Evolutionary conservation across 306 rosid genomes (phyloP), one percentile per base, ranked within the genome.

Genomic region (Lotus japonicus): DNA sequence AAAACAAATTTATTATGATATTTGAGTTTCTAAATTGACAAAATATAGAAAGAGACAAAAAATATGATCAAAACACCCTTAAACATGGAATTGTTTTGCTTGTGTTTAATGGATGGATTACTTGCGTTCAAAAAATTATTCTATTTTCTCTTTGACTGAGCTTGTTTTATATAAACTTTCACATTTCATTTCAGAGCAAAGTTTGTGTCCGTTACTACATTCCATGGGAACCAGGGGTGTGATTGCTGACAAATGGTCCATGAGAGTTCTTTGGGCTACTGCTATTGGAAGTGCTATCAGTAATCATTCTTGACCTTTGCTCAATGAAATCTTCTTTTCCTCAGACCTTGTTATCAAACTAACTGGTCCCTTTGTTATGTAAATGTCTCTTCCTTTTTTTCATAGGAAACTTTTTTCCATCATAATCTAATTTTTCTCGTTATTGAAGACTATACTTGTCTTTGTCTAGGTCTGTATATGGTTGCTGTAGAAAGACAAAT

Each of bases 261-360:
- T 81, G 85, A 81, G 85, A 81, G 11, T 77, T 77, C 85, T 81
- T 64, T 81, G 85, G 85, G 72, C 58, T 64, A 77, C 82, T 70
- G 82, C 82, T 50, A 26, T 81, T 53, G 85, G 85, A 69, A 77
- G 85, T 73, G 85, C 82, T 15, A 0, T 77, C 49, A 16, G 85
- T 77, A 73, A 73, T 80, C 13, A 57, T 51, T 64, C 43, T 77
- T 43, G 10, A 58, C 64, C 39, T 15, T 54, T 48, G 64, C 33
- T 31, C 6, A 4, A 31, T 58, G 26, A 12, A 49, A 31, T 64
- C 13, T 64, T 51, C 28, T 60, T 68, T 68, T 68, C n/a, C 4
- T 23, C 21, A 51, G 43, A 17, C 19, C 35, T 45, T 69, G 66
- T 69, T 41, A 26, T 28, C 35, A 17, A 71, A 64, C 44, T 53